Evolutionary conservation across 2,329 filamentous ascomycete species (phyloP), one percentile per base, ranked within the genome.

Genomic region (Xylaria sp.): DNA sequence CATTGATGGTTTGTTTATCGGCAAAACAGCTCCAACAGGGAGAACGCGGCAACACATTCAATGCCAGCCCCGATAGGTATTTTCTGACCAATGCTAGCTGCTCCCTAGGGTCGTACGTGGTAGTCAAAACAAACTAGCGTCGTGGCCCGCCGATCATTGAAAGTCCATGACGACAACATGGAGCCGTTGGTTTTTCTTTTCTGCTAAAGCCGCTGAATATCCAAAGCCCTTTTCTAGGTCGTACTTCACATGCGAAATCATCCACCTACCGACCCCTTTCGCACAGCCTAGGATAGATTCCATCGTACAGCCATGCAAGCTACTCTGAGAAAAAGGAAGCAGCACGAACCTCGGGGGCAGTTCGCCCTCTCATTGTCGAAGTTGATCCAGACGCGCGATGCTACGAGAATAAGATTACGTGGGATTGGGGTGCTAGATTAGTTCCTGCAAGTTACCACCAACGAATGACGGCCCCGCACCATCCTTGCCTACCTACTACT

Each of bases 141-240:
- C 54, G 55, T 67, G 52, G 60, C 61, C 61, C 56, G 68, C 56
- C n/a, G 68, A 68, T 70, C 68, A 58, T 50, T 25, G 50, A 70
- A 62, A 41, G 52, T 65, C 65, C 10, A 70, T 70, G 68, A 70
- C 65, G 68, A 65, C 60, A 65, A 32, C 50, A 57, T 64, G 64
- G 68, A 64, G 63, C 39, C 23, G 25, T 46, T 39, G 25, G 18
- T 23, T 58, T 63, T 48, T 46, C 23, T 48, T 46, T 58, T 32
- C 54, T 50, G 23, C 50, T 51, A 37, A 37, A 37, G 34, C 10
- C 18, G 15, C 18, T n/a, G 41, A 18, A 46, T n/a, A 8, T n/a
- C 15, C 41, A 46, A 46, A 28, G 28, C 28, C 5, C 28, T 28
- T 28, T 28, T 6, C 2, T 28, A 28, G 28, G 28, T 28, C 28